Percentiles rank a stretch among this genome's conserved stretches.
These are phyloP conservation scores for Toxicodendron radicans DNA, from an alignment of 345 rosid species.

Conservation along the genomic window DNA sequence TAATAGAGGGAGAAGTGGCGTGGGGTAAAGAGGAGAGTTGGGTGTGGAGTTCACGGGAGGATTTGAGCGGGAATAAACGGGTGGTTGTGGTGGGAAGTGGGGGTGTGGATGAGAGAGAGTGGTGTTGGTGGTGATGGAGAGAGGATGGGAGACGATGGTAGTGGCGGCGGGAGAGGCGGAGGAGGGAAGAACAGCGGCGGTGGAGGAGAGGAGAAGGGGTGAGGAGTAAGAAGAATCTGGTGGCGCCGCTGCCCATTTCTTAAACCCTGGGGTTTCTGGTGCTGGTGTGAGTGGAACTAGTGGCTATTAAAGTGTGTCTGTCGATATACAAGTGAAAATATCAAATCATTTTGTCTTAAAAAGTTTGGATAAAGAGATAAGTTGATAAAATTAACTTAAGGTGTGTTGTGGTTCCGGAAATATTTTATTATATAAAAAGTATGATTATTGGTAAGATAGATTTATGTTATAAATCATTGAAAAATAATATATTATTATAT, in stretches of 20 bases:
- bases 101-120: slow-evolving; percentile 18
- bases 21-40: slow-evolving; percentile 26
- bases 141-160: slow-evolving; percentile 21
- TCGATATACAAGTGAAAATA: too few species aligned
- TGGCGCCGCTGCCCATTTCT: slow-evolving; percentile 55
- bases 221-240: slow-evolving; percentile 63
- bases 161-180: slow-evolving; percentile 32
- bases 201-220: slow-evolving; percentile 41
- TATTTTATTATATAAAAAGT: too few species aligned
- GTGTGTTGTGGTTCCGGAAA: too few species aligned
- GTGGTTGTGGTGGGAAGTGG: slow-evolving; percentile 20
- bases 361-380: too few species aligned
- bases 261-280: neutral
- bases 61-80: slow-evolving; percentile 19
- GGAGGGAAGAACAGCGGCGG: slow-evolving; percentile 27
- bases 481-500: too few species aligned
- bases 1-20: slow-evolving; percentile 12
- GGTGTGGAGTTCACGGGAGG: slow-evolving; percentile 28
- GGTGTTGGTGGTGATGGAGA: slow-evolving; percentile 17
- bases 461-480: too few species aligned
- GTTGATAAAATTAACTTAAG: too few species aligned
- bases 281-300: neutral
- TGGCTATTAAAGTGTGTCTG: too few species aligned
- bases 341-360: too few species aligned
- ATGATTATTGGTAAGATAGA: too few species aligned